Conservation (phyloP, 306 rosid species). For the Herpetospermum pedunculosum region DNA sequence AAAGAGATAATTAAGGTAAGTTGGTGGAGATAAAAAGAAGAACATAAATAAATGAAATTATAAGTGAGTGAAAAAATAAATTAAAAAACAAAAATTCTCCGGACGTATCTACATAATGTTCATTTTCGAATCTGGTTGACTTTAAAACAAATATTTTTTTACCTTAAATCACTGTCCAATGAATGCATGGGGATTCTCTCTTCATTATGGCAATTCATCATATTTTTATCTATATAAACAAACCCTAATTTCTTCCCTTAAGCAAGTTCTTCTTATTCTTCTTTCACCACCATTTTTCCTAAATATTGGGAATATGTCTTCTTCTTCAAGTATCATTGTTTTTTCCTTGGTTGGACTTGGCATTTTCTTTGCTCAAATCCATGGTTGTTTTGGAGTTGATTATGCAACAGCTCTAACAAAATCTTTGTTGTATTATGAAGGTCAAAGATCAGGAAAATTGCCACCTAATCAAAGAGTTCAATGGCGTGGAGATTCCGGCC, state of each 20-base stretch:
- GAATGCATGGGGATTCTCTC: not conserved
- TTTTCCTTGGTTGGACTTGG: not conserved
- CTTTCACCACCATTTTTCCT: not conserved
- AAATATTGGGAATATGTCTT: no score
- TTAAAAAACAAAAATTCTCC: no score
- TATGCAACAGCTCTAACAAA: slow-evolving; percentile 6
- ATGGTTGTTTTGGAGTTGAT: not conserved
- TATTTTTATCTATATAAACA: not conserved
- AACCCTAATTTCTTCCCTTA: not conserved
- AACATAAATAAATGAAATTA: no score
- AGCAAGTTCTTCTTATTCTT: not conserved
- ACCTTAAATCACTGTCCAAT: not conserved
- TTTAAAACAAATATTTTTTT: no score
- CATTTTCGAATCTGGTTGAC: no score
- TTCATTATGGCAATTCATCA: not conserved
- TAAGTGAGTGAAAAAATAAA: no score
- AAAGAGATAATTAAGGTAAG: no score
- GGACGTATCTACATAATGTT: no score
- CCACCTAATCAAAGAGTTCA: slow-evolving; percentile 32
- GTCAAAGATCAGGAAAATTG: slow-evolving; percentile 33
- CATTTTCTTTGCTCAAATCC: not conserved
- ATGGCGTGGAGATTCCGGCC: slow-evolving; percentile 56
- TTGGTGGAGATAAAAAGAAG: no score
- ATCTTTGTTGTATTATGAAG: slow-evolving; percentile 10
- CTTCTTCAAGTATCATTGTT: not conserved